Conservation (phyloP, 768 basidiomycete genomes). For the Serendipita sp. region DNA sequence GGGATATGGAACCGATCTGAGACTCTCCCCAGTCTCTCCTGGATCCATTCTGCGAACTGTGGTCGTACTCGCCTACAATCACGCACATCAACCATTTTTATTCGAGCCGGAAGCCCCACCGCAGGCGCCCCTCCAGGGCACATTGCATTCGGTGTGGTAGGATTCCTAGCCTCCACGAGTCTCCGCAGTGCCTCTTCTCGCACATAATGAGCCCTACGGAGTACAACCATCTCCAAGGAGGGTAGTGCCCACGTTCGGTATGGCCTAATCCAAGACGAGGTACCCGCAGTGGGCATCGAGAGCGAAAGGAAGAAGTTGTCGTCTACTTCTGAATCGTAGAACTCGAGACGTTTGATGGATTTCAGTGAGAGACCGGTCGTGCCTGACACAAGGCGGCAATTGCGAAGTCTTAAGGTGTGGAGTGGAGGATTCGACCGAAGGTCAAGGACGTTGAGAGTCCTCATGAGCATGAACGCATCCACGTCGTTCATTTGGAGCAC, state of each 20-base stretch:
- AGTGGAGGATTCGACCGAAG: slow-evolving; percentile 1
- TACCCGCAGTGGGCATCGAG: slow-evolving; percentile 2
- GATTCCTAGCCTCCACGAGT: not conserved
- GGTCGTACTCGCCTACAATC: not conserved
- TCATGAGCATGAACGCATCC: slow-evolving; percentile 3
- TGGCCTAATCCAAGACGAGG: not conserved
- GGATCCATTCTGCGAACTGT: slow-evolving; percentile 1
- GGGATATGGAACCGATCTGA: slow-evolving; percentile 3
- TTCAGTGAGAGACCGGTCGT: slow-evolving; percentile 1
- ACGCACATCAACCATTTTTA: not conserved
- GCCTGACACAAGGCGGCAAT: slow-evolving; percentile 1
- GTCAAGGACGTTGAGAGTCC: slow-evolving; percentile 2
- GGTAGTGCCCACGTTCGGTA: slow-evolving; percentile 1
- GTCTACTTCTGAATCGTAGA: slow-evolving; percentile 5
- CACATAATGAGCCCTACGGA: not conserved
- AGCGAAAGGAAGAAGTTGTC: slow-evolving; percentile 2
- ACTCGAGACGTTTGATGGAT: slow-evolving; percentile 4
- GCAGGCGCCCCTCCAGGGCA: not conserved
- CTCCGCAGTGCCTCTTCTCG: not conserved
- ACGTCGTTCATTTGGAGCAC: not conserved
- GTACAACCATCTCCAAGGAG: not conserved
- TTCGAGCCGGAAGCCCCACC: not conserved
- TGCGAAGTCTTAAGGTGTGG: not conserved
- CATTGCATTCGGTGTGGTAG: slow-evolving; percentile 2
- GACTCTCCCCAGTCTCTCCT: not conserved